These are phyloP conservation scores for Beauveria caledonica DNA, from an alignment of 2,329 filamentous ascomycete species.

Conservation along the genomic window DNA sequence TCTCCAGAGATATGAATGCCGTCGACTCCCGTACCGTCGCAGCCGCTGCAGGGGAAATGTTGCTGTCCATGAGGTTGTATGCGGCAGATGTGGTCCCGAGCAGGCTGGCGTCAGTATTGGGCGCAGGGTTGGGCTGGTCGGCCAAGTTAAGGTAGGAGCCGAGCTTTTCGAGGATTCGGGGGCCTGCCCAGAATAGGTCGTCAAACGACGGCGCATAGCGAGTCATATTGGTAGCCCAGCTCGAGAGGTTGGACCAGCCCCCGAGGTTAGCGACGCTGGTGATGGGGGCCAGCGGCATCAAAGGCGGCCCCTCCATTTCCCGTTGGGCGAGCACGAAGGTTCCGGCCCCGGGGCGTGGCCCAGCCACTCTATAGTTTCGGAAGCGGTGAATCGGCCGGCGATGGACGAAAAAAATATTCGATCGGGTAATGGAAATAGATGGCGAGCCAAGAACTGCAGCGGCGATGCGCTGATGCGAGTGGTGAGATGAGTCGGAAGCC, in stretches of 20 bases:
- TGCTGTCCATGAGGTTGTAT: constrained; percentile 23
- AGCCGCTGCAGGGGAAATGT: background rate
- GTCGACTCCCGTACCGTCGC: constrained; percentile 25
- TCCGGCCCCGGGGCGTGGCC: background rate
- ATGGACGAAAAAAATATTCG: background rate
- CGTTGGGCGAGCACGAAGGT: background rate
- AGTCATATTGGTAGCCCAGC: constrained; percentile 51
- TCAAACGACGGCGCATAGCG: constrained; percentile 56
- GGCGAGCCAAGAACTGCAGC: background rate
- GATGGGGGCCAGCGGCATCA: background rate
- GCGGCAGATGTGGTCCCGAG: constrained; percentile 17
- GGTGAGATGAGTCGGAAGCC: background rate
- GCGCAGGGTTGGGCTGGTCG: constrained; percentile 53
- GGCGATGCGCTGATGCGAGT: constrained; percentile 4
- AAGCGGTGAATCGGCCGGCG: background rate
- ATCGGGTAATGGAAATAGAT: background rate
- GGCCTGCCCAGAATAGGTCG: constrained; percentile 61
- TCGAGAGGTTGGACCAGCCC: constrained; percentile 45
- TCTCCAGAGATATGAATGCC: constrained; percentile 42
- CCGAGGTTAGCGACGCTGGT: constrained; percentile 12
- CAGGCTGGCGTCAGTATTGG: constrained; percentile 21
- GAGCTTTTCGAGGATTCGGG: constrained; percentile 60
- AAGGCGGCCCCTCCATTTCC: constrained; percentile 2
- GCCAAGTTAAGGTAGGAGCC: constrained; percentile 54
- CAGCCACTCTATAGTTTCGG: background rate